Base-by-base conservation (phyloP, 2,329 filamentous ascomycete genomes). In the Huntiella abstrusa region DNA sequence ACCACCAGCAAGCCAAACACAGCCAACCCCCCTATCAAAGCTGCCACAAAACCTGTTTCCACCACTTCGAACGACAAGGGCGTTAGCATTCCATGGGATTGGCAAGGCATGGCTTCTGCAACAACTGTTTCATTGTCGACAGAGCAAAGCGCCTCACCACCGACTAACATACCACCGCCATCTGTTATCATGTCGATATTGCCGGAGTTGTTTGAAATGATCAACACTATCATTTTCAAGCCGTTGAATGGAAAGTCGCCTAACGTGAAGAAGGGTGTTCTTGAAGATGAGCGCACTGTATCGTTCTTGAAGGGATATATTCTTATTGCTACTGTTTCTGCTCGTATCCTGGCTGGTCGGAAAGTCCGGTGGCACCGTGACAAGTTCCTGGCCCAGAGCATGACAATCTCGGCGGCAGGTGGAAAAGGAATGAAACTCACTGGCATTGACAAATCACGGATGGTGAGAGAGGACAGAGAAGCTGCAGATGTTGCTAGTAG, bases 281-380 rank as follows among this genome's bases (percentile, higher is more conserved):
- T 85, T 16, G 69, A 75, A 3, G 71, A 82, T 47, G 67, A 74
- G 1, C 68, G 68, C 22, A 77, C 78, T 0, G 62, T 76, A 7
- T 60, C 66, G 4, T 86, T 83, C 52, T 65, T 87, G 1, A 64
- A 66, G 43, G 73, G 69, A 19, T 83, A 82, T 52, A 60, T 86
- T 3, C 65, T 66, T 49, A 62, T 84, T 4, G 73, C 71, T 0
- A 69, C 68, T 2, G 82, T 85, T 8, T 77, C 80, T 17, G 83
- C 76, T n/a, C 80, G 80, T 39, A 72, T 95, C 43, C 77, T 95
- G 48, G 82, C 83, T 1, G 88, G 87, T 8, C 78, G 88, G 49
- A 86, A 83, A 55, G 66, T 82, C 44, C 80, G 88, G 48, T 96
- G 88, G 88, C 88, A 93, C 58, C 75, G 88, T 46, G 88, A 96